Evolutionary conservation across 257 asterid species (phyloP).

Genomic region (Solanum tarapatanum): DNA sequence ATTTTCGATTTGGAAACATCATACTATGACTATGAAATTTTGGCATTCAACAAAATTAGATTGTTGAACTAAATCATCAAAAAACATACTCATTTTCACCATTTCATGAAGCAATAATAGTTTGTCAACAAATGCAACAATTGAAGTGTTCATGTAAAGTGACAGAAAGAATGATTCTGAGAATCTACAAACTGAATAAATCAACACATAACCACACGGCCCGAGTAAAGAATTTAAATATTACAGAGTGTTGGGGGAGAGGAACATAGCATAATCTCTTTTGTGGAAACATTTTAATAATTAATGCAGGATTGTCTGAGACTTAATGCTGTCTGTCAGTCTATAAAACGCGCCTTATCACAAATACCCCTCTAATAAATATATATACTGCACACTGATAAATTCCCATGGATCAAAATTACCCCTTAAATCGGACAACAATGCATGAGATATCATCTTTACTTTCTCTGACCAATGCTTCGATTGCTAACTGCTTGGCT

Average conservation of each 20-base stretch:
- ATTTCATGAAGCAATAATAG: not conserved
- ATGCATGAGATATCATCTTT: constrained; percentile 92
- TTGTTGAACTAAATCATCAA: not conserved
- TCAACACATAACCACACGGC: constrained; percentile 32
- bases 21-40: not conserved
- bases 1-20: not conserved
- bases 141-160: not conserved
- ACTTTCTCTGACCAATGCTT: constrained; percentile 73
- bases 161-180: constrained; percentile 9
- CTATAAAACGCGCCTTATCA: constrained; percentile 4
- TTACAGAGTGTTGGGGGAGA: constrained; percentile 9
- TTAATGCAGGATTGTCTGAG: constrained; percentile 6
- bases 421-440: constrained; percentile 57
- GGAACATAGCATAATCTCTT: constrained; percentile 6
- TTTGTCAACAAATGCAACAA: not conserved
- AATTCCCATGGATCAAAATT: not conserved
- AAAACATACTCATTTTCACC: not conserved
- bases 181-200: constrained; percentile 36
- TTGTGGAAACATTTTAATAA: not conserved
- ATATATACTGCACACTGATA: constrained; percentile 11
- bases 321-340: constrained; percentile 5
- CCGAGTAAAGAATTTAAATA: constrained; percentile 2
- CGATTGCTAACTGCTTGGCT: constrained; percentile 61
- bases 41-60: not conserved
- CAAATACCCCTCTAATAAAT: constrained; percentile 16